Conservation (phyloP, 441 rosid species). For the Aleurites moluccanus region DNA sequence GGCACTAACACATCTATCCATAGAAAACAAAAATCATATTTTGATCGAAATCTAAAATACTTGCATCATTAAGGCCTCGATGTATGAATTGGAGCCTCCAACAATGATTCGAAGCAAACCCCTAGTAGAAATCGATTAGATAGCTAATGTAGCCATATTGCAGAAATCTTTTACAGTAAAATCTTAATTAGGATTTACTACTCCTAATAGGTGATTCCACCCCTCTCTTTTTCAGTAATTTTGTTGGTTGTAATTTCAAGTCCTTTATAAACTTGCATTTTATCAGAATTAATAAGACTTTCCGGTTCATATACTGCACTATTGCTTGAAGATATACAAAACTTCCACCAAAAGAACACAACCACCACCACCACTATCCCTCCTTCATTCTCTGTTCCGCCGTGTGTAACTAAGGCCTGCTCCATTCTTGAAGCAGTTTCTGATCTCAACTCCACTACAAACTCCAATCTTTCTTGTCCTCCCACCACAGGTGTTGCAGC, state of each 20-base stretch:
- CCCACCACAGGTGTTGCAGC: slow-evolving; percentile 16
- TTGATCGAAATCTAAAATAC: slow-evolving; percentile 30
- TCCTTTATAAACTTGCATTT: slow-evolving; percentile 66
- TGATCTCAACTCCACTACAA: slow-evolving; percentile 72
- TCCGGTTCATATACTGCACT: slow-evolving; percentile 65
- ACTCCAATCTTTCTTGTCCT: slow-evolving; percentile 39
- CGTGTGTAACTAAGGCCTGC: slow-evolving; percentile 75
- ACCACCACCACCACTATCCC: slow-evolving; percentile 17
- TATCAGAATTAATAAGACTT: slow-evolving; percentile 77
- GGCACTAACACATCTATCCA: slow-evolving; percentile 55
- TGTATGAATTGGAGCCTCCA: slow-evolving; percentile 65
- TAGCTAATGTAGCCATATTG: slow-evolving; percentile 41
- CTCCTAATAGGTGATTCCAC: slow-evolving; percentile 63
- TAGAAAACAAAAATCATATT: slow-evolving; percentile 49
- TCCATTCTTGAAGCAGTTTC: slow-evolving; percentile 89
- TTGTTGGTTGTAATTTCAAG: slow-evolving; percentile 70
- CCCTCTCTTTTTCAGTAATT: slow-evolving; percentile 51
- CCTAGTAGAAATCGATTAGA: slow-evolving; percentile 37
- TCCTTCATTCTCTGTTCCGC: slow-evolving; percentile 42
- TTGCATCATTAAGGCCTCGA: slow-evolving; percentile 46
- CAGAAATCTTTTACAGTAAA: slow-evolving; percentile 51
- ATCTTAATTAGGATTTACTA: slow-evolving; percentile 48
- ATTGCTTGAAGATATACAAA: slow-evolving; percentile 82
- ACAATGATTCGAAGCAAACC: slow-evolving; percentile 53
- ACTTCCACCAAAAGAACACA: slow-evolving; percentile 65